These are phyloP conservation scores for Sporothrix brunneoviolacea DNA, from an alignment of 2,329 filamentous ascomycete species.

Conservation along the genomic window DNA sequence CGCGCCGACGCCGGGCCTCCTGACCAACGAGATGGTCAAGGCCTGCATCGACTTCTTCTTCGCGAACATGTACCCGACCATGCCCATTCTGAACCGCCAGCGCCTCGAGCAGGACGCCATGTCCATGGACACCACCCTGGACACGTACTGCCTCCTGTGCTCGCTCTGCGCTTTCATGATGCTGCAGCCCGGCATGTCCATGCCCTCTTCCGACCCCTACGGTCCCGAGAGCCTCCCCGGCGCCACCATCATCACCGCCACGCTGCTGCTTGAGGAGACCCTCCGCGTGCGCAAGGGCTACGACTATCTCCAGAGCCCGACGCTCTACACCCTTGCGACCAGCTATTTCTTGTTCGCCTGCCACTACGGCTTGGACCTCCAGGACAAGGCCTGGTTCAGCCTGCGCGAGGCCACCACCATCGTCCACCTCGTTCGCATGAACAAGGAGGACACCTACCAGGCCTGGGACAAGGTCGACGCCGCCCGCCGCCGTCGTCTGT, in stretches of 20 bases:
- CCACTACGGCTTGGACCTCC: conserved; percentile 63
- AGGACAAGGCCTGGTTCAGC: conserved; percentile 74
- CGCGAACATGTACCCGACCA: conserved; percentile 56
- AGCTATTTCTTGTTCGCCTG: conserved; percentile 74
- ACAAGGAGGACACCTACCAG: conserved; percentile 56
- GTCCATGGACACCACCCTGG: conserved; percentile 55
- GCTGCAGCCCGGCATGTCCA: conserved; percentile 60
- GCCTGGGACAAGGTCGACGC: conserved; percentile 54
- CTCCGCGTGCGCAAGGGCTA: conserved; percentile 57
- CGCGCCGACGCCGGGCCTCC: conserved; percentile 51
- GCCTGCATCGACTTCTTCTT: conserved; percentile 64
- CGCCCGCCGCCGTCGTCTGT: conserved; percentile 58
- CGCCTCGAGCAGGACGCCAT: conserved; percentile 51
- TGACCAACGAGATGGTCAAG: conserved; percentile 58
- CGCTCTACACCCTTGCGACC: conserved; percentile 56
- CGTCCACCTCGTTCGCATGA: conserved; percentile 53
- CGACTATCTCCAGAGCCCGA: conserved; percentile 52
- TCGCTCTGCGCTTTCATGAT: conserved; percentile 62
- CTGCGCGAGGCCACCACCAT: conserved; percentile 71
- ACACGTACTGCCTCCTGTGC: conserved; percentile 58
- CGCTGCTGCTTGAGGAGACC: conserved; percentile 61
- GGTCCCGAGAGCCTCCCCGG: conserved; percentile 51
- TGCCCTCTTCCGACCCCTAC: conserved; percentile 46
- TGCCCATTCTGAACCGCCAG: conserved; percentile 55
- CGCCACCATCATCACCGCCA: conserved; percentile 56